Base-by-base conservation (phyloP, 1,139 yeast genomes). In the Blastobotrys indianensis region DNA sequence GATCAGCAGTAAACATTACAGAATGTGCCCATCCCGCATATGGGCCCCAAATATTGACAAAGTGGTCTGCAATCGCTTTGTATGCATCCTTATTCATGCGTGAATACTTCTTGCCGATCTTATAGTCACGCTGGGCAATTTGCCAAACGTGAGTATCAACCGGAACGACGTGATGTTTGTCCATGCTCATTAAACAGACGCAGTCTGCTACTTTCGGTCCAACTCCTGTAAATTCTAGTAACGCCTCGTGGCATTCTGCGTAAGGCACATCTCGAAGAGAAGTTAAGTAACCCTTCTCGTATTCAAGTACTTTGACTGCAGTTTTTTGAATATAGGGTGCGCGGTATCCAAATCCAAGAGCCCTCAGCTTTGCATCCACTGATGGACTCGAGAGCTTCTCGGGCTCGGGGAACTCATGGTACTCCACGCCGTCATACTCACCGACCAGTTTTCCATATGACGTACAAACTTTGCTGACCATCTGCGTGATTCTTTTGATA, bases 131-230 rank as follows among this genome's bases (percentile, higher is more conserved):
- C 46, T 78, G 76, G 0, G 97, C 96, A 46, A 92, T 85, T 59
- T 90, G 88, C 70, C 83, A 85, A n/a, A 92, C 94, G 60, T 92
- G 99, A 0, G 97, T 94, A 62, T 92, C 99, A 1, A 92, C 87
- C 0, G 99, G 99, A 1, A 92, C 96, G 11, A 87, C 77, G 48
- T 83, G 87, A 57, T 84, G 88, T 66, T 88, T 85, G 57, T 85
- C 94, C 44, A 94, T 69, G 1, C 96, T 85, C 97, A 92, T 90
- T 35, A 92, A 69, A 54, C 95, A 83, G 54, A 83, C 85, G 63
- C 99, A 92, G 58, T 94, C 98, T 0, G 99, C 97, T 1, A 92
- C 98, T 65, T 92, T 92, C 0, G 98, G 97, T 0, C 99, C 99
- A 0, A 94, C 97, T 0, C 99, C 99, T 2, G 77, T 73, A 53